A percentile compares a stretch with the other conserved stretches of the same genome.
Conservation (phyloP, 2,329 filamentous ascomycete species). For the Trematosphaeria pertusa region DNA sequence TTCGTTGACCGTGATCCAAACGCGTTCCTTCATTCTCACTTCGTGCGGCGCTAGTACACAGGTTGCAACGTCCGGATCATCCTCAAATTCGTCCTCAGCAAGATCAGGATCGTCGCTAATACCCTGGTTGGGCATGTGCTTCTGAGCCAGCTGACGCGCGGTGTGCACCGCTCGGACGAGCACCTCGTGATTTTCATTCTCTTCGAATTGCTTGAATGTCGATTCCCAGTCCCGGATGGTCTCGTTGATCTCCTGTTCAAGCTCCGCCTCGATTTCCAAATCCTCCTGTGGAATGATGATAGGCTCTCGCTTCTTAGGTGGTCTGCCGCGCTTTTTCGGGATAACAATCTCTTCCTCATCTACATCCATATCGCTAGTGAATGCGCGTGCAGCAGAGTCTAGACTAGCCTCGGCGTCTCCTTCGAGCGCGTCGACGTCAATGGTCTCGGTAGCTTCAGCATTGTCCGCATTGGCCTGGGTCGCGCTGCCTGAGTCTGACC, state of each 20-base stretch:
- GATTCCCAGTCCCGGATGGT: conserved; percentile 40
- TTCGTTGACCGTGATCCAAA: conserved; percentile 95
- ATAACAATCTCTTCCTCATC: conserved; percentile 31
- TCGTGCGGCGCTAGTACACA: conserved; percentile 79
- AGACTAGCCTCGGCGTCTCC: conserved; percentile 30
- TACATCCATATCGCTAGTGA: conserved; percentile 19
- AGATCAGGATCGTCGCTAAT: conserved; percentile 61
- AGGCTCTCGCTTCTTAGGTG: conserved; percentile 39
- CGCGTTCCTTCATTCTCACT: conserved; percentile 81
- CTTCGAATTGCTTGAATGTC: conserved; percentile 37
- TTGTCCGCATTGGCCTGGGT: neutral
- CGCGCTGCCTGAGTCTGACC: neutral
- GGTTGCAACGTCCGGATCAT: conserved; percentile 85
- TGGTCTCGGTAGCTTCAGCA: conserved; percentile 5
- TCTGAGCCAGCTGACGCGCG: conserved; percentile 37
- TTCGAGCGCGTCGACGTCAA: conserved; percentile 27
- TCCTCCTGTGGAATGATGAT: conserved; percentile 53
- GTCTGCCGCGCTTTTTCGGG: conserved; percentile 48
- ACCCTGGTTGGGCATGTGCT: conserved; percentile 32
- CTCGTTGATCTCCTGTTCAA: conserved; percentile 54
- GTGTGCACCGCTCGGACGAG: conserved; percentile 33
- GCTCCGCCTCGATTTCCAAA: conserved; percentile 54
- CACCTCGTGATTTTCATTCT: conserved; percentile 38
- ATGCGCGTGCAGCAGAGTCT: conserved; percentile 25
- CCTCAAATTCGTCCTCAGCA: conserved; percentile 81